Base-by-base conservation (phyloP, 345 rosid species). In the Angophora floribunda region DNA sequence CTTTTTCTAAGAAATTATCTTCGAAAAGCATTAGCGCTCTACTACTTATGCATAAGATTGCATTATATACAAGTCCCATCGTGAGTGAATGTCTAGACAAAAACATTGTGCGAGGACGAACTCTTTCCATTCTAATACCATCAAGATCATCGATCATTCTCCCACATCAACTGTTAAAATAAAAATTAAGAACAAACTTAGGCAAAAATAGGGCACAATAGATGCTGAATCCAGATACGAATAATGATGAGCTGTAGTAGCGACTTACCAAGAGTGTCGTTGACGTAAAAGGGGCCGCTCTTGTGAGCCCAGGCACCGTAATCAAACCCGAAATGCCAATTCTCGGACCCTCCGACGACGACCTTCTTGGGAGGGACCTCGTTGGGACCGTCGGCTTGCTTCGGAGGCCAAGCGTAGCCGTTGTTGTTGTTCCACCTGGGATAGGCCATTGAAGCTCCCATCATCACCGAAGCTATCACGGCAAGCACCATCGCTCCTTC, bases 311-410 rank as follows among this genome's bases (percentile, higher is more conserved):
- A 96, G 7, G 90, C 87, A 3, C 90, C 85, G 90, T 97, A 96
- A 75, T 95, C 93, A 63, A 94, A 63, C 50, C 98, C 98, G 51
- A 92, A 95, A 6, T 52, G 91, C 98, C 98, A 96, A n/a, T 91
- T 90, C 19, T 94, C 90, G 24, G 95, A 91, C 30, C 97, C 98
- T 26, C 97, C 99, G 1, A 95, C 97, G 9, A 91, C 55, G 87
- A 96, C 89, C 88, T 91, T 94, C 30, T 86, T 92, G 44, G 95
- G 91, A 52, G 79, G 79, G 79, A 67, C 44, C 79, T 67, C 44
- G 45, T 22, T 8, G 4, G 79, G 45, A 32, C 41, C 11, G 19
- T 65, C 0, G 44, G 30, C 78, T 14, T 30, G 78, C 21, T 50
- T 67, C 13, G 51, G 87, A 53, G 70, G 61, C 59, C 57, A 41